Conservation (phyloP, 805 yeast genomes). For the Zygosaccharomyces lentus region DNA sequence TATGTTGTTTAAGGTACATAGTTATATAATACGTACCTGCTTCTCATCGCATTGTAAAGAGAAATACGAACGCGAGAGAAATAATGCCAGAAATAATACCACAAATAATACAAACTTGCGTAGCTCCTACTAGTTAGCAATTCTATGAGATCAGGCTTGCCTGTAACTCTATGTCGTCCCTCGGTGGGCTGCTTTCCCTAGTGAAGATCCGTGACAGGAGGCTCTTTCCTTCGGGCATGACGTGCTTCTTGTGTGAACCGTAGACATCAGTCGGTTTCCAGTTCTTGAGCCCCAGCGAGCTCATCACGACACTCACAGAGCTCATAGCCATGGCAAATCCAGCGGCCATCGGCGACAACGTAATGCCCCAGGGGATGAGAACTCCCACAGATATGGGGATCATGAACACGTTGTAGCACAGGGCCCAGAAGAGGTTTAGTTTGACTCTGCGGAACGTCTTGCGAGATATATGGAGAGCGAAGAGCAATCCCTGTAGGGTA, state of each 20-base stretch:
- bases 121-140: too few relatives aligned
- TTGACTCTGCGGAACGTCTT: conserved; percentile 71
- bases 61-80: background rate
- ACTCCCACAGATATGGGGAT: conserved; percentile 93
- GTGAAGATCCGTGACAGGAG: conserved; percentile 1
- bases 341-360: conserved; percentile 84
- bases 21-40: background rate
- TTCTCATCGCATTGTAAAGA: background rate
- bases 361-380: conserved; percentile 71
- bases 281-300: conserved; percentile 65
- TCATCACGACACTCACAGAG: conserved; percentile 80
- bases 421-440: conserved; percentile 82
- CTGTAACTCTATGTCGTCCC: conserved; percentile 23
- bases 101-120: background rate
- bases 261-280: conserved; percentile 45
- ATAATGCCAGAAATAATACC: background rate
- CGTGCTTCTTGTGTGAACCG: background rate
- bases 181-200: background rate
- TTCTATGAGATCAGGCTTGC: conserved; percentile 10
- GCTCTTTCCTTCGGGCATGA: background rate
- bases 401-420: conserved; percentile 76
- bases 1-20: background rate
- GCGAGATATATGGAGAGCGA: conserved; percentile 64
- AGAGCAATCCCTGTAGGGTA: conserved; percentile 46
- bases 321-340: conserved; percentile 92